phyloP scores from a whole-genome alignment of 495 filamentous ascomycete species.

The Friedmanniomyces simplex region DNA sequence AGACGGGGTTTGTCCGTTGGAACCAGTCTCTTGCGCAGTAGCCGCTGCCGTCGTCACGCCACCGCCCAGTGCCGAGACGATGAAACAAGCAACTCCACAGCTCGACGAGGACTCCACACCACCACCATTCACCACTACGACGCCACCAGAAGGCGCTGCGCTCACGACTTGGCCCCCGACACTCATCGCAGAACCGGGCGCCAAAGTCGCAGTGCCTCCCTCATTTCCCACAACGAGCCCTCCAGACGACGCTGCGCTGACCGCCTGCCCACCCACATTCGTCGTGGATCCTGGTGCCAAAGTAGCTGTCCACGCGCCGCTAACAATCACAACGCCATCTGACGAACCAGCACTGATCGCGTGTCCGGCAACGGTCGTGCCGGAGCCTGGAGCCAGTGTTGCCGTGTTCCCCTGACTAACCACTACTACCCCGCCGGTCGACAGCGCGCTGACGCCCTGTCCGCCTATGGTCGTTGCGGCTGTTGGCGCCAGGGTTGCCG shows the following conservation, averaged over 20 bases:
- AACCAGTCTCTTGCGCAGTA: not conserved
- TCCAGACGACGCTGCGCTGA: not conserved
- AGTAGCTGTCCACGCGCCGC: not conserved
- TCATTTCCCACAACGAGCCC: not conserved
- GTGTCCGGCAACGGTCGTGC: not conserved
- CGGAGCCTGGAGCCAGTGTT: not conserved
- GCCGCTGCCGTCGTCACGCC: not conserved
- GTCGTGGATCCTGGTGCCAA: not conserved
- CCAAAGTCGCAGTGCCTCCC: not conserved
- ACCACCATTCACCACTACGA: not conserved
- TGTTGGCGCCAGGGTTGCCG: not conserved
- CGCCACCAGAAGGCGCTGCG: not conserved
- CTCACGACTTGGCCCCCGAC: not conserved
- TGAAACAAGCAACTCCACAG: not conserved
- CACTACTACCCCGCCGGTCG: not conserved
- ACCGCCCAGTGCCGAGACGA: not conserved
- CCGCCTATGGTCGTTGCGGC: not conserved
- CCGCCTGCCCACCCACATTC: not conserved
- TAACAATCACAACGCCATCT: not conserved
- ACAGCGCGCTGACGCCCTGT: not conserved
- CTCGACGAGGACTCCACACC: not conserved
- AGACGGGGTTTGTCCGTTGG: too few species aligned
- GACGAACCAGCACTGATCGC: not conserved
- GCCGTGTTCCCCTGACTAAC: not conserved
- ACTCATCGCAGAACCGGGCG: not conserved